Evolutionary conservation across 1,139 yeast genomes (phyloP), one percentile per base, ranked within the genome.

Genomic region (Pichia sp.): DNA sequence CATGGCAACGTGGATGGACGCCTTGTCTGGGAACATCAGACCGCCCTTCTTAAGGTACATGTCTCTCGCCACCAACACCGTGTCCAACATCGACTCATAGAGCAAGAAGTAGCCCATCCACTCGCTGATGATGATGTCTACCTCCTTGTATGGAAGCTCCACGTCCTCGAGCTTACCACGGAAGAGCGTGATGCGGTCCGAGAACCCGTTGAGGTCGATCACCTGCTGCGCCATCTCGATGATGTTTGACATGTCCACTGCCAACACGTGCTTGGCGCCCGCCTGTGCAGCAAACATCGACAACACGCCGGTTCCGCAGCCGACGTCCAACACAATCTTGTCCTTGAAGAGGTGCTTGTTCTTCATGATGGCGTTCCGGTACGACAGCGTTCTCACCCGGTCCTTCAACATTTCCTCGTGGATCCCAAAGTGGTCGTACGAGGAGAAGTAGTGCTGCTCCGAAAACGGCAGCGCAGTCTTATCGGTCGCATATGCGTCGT

Each of bases 321-420:
- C 99, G 57, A 95, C 99, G 72, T 95, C 99, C 57, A 95, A 76
- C n/a, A 95, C 99, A 56, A 90, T 74, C 75, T 93, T 95, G 71
- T 82, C 97, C 69, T 90, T 88, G 75, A 95, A 93, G 57, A 89
- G 73, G 63, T 85, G 86, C 67, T 87, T 86, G 74, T 95, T 95
- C 70, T 89, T 90, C 73, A 83, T 83, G 73, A 95, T 93, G 53
- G 98, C 96, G 57, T 87, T 86, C 65, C 98, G 79, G 73, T 95
- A 95, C 34, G 96, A 81, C 59, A 91, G 75, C 8, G 99, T 95
- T 70, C 99, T 83, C 41, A 90, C 88, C 52, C 89, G 82, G 69
- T 95, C 99, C 71, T 93, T 95, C 66, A 95, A 82, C 99, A 95
- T 95, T 70, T 91, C 98, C 72, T 95, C 99, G 67, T 95, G 99